Conservation (phyloP, 2,329 filamentous ascomycete genomes). For the Ceratocystis cacaofunesta region DNA sequence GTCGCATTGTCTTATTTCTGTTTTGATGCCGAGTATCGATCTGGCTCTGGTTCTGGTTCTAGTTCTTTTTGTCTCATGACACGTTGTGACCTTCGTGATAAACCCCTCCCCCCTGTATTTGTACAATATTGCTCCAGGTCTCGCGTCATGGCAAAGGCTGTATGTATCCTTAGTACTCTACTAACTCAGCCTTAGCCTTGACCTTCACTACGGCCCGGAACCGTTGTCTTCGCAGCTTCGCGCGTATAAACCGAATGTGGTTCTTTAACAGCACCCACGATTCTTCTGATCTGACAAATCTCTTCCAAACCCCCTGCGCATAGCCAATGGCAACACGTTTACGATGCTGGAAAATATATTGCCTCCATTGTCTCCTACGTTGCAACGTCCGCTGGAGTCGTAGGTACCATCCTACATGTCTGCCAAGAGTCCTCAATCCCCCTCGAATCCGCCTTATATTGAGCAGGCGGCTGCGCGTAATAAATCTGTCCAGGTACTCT, state of each 20-base stretch:
- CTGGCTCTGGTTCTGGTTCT: not conserved
- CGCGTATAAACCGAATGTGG: conserved; percentile 4
- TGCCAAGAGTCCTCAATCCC: not conserved
- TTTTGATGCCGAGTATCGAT: not conserved
- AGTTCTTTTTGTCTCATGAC: not conserved
- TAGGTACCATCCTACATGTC: not conserved
- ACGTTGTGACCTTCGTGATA: not conserved
- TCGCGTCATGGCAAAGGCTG: not conserved
- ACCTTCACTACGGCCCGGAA: not conserved
- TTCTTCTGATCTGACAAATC: not conserved
- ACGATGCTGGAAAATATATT: not conserved
- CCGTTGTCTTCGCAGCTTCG: not conserved
- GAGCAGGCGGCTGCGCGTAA: not conserved
- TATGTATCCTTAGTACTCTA: not conserved
- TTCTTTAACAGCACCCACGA: conserved; percentile 15
- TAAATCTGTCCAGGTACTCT: not conserved
- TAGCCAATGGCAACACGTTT: conserved; percentile 6
- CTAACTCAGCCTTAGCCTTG: not conserved
- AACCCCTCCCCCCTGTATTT: not conserved
- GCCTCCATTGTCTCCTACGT: not conserved
- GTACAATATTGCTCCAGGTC: not conserved
- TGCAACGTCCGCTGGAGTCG: not conserved
- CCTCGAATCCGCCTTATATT: not conserved
- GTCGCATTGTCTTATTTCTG: not conserved
- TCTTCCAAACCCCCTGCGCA: conserved; percentile 9